phyloP scores from a whole-genome alignment of 768 basidiomycete species.

The Infundibulicybe gibba region DNA sequence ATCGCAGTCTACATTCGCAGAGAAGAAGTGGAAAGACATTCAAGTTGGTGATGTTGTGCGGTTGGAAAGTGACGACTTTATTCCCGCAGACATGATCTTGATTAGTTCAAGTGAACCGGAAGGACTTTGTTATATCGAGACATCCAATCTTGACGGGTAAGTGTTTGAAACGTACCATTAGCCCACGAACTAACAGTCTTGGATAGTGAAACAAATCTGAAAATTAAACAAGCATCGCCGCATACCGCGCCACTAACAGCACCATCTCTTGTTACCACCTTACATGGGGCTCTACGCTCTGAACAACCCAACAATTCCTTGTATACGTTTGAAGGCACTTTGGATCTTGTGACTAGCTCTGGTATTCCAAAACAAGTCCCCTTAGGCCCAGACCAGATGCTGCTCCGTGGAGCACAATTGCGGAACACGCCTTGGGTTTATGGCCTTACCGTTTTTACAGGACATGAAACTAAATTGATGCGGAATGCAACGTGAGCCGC shows the following conservation, averaged over 20 bases:
- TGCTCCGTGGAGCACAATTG: slow-evolving; percentile 91
- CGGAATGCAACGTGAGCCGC: slow-evolving; percentile 88
- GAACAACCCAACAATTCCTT: slow-evolving; percentile 98
- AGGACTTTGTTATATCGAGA: slow-evolving; percentile 96
- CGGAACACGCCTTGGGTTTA: slow-evolving; percentile 97
- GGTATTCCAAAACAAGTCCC: slow-evolving; percentile 79
- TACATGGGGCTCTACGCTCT: slow-evolving; percentile 84
- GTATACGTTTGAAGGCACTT: slow-evolving; percentile 89
- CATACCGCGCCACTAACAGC: slow-evolving; percentile 77
- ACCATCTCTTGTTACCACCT: slow-evolving; percentile 64
- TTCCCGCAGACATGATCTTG: slow-evolving; percentile 91
- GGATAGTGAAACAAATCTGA: slow-evolving; percentile 90
- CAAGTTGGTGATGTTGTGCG: slow-evolving; percentile 91
- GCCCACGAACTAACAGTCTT: not conserved
- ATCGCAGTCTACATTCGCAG: slow-evolving; percentile 57
- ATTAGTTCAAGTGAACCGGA: slow-evolving; percentile 93
- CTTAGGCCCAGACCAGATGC: slow-evolving; percentile 90
- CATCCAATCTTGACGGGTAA: slow-evolving; percentile 95
- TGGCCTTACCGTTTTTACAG: slow-evolving; percentile 90
- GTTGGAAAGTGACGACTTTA: slow-evolving; percentile 88
- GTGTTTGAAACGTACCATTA: slow-evolving; percentile 5
- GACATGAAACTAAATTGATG: slow-evolving; percentile 98
- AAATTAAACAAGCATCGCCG: slow-evolving; percentile 94
- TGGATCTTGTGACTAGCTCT: slow-evolving; percentile 56
- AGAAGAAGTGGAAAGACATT: slow-evolving; percentile 86